Evolutionary conservation across 441 rosid genomes (phyloP), one percentile per base, ranked within the genome.

Genomic region (Pelargonium citronellum): DNA sequence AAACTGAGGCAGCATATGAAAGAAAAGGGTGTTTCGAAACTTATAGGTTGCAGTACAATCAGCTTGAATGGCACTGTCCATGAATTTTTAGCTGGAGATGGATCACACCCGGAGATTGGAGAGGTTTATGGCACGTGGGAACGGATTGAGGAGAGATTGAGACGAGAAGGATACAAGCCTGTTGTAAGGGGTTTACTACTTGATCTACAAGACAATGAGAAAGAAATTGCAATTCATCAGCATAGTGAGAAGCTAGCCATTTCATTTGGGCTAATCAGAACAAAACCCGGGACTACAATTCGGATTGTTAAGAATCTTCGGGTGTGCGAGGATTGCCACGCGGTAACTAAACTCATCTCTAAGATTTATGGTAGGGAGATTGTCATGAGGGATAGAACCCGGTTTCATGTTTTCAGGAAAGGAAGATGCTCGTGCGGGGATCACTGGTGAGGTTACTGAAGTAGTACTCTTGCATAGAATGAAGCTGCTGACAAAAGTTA

Each of bases 1-100:
- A 71, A 70, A 0, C 67, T 80, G 30, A 77, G 89, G 69, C 80
- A 78, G 49, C 41, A 75, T 73, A 85, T 85, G 89, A 74, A 75
- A 57, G 81, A 81, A n/a, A 79, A 84, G 22, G 68, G 78, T 30
- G 83, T 83, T 39, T 77, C 67, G 73, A 85, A 83, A 67, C 47
- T 67, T 49, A 75, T 80, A 8, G 89, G 85, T n/a, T 71, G 68
- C 73, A 81, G 85, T 24, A 43, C 49, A 69, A 78, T 83, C 10
- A 85, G 79, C 77, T 19, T 81, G 37, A 67, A 72, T 67, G 84
- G 87, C 9, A 15, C 34, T 12, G 73, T 85, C 2, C 74, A 71
- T 5, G 76, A 83, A 66, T 82, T 83, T 43, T 64, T 70, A 10
- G 83, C 85, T 0, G 84, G 84, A 46, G 85, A 68, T 68, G 64